phyloP scores from a whole-genome alignment of 2,329 filamentous ascomycete species.

The Penicillium sp. region DNA sequence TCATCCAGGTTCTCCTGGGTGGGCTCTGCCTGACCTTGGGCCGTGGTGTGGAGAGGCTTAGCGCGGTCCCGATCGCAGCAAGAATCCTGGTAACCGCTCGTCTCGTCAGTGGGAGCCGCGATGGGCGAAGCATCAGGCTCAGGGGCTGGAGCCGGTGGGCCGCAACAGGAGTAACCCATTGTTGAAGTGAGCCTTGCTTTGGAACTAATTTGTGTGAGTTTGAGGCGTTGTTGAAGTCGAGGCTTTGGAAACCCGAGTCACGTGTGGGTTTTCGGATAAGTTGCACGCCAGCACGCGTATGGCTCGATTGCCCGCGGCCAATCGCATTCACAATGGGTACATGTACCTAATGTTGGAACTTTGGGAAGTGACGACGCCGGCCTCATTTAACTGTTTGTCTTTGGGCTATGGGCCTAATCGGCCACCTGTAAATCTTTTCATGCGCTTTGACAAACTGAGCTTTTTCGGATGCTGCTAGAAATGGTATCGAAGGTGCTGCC shows the following conservation, averaged over 20 bases:
- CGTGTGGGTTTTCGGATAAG: neutral
- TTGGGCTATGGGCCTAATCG: too few species aligned
- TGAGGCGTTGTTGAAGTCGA: conserved; percentile 1
- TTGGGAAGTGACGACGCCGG: too few species aligned
- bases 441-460: too few species aligned
- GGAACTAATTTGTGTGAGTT: neutral
- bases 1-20: neutral
- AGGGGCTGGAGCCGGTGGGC: conserved; percentile 2
- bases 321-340: neutral
- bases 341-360: too few species aligned
- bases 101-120: conserved; percentile 2
- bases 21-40: neutral
- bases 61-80: conserved; percentile 4
- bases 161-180: conserved; percentile 2
- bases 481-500: too few species aligned
- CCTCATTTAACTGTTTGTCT: too few species aligned
- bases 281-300: neutral
- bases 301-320: neutral
- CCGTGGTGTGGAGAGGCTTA: conserved; percentile 1
- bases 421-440: too few species aligned
- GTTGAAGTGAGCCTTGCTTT: conserved; percentile 5
- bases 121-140: neutral
- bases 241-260: neutral
- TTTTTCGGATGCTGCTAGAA: too few species aligned
- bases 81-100: conserved; percentile 2